These are phyloP conservation scores for Lyophyllum atratum DNA, from an alignment of 768 basidiomycete genomes.

Conservation along the genomic window DNA sequence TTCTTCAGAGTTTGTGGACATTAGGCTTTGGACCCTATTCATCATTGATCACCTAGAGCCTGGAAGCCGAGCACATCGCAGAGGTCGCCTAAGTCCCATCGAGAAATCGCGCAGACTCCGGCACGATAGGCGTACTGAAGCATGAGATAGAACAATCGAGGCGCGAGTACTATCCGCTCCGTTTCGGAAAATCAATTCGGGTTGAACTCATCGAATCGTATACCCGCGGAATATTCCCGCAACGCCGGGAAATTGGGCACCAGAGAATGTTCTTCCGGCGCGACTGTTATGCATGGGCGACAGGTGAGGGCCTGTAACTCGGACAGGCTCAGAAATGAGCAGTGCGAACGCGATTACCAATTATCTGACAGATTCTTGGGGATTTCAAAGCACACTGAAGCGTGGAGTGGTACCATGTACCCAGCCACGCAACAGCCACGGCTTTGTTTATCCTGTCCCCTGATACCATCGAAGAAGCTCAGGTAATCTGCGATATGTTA, in stretches of 20 bases:
- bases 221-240: background rate
- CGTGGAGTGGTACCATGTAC: background rate
- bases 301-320: background rate
- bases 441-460: background rate
- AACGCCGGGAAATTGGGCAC: background rate
- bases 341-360: background rate
- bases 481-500: constrained; percentile 8
- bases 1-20: background rate
- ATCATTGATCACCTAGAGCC: background rate
- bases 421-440: too few species aligned
- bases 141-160: background rate
- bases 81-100: background rate
- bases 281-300: background rate
- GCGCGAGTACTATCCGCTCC: background rate
- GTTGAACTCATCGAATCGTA: background rate
- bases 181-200: background rate
- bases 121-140: background rate
- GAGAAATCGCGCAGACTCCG: background rate
- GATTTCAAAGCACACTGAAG: background rate
- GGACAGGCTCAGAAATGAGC: background rate
- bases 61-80: constrained; percentile 9
- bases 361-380: background rate
- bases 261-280: background rate
- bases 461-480: background rate
- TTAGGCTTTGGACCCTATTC: background rate